Percentiles rank a stretch among this genome's conserved stretches.
Evolutionary conservation across 306 rosid species (phyloP).

Genomic region (Rubus idaeus): DNA sequence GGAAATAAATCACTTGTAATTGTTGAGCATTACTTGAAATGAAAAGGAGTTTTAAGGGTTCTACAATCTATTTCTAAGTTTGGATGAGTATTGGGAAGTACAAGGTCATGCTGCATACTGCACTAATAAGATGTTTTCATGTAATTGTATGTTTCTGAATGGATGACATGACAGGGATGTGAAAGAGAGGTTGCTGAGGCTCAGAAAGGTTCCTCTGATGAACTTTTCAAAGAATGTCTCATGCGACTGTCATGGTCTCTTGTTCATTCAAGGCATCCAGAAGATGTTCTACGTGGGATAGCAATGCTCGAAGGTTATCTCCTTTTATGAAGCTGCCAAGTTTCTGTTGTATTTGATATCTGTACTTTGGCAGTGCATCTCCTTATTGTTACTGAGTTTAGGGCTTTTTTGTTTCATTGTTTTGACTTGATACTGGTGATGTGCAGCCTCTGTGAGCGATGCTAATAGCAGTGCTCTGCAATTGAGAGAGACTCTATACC

Average conservation of each 20-base stretch:
- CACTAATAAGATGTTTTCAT: neutral
- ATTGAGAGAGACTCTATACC: constrained; percentile 78
- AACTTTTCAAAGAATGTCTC: constrained; percentile 56
- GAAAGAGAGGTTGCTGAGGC: constrained; percentile 84
- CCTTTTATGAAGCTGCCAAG: neutral
- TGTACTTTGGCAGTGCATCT: neutral
- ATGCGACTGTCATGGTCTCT: constrained; percentile 93
- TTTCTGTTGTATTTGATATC: neutral
- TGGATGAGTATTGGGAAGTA: constrained; percentile 1
- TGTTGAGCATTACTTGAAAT: neutral
- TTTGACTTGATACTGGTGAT: constrained; percentile 21
- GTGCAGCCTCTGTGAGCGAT: constrained; percentile 57
- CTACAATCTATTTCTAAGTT: neutral
- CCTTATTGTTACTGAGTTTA: neutral
- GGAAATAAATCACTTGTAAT: neutral
- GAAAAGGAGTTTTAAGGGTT: neutral
- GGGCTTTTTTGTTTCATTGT: neutral
- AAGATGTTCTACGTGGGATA: constrained; percentile 90
- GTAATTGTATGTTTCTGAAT: constrained; percentile 2
- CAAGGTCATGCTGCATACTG: neutral
- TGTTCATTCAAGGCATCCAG: constrained; percentile 76
- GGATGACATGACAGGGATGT: constrained; percentile 54
- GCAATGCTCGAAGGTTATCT: constrained; percentile 84
- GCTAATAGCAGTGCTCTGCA: constrained; percentile 46
- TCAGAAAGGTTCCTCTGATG: constrained; percentile 53